A percentile compares a stretch with the other conserved stretches of the same genome.
Evolutionary conservation across 805 yeast species (phyloP).

Genomic region (Pichia deserticola): DNA sequence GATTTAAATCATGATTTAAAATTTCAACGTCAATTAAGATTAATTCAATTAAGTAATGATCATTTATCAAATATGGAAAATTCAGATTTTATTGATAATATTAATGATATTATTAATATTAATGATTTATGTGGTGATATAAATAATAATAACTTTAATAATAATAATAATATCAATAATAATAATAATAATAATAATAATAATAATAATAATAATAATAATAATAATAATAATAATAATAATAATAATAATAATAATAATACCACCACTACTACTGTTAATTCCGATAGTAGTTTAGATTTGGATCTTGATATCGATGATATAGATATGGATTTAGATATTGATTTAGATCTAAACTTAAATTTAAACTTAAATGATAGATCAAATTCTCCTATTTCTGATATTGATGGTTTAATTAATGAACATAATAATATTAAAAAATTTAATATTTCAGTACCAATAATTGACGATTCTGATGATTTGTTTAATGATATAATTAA

Average conservation of each 20-base stretch:
- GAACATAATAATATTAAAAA: background rate
- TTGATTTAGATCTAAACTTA: background rate
- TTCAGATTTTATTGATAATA: background rate
- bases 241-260: no score
- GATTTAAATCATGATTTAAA: conserved; percentile 5
- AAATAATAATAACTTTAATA: no score
- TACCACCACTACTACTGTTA: no score
- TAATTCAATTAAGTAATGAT: conserved; percentile 4
- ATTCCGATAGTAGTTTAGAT: background rate
- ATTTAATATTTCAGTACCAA: conserved; percentile 2
- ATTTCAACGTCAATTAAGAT: conserved; percentile 4
- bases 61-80: conserved; percentile 3
- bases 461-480: background rate
- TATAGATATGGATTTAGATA: background rate
- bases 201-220: no score
- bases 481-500: background rate
- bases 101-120: background rate
- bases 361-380: background rate
- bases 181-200: no score
- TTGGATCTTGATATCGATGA: background rate
- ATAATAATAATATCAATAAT: no score
- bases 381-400: background rate
- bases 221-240: no score
- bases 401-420: background rate
- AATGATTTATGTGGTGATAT: no score